phyloP scores from a whole-genome alignment of 2,329 filamentous ascomycete genomes.

The Phialocephala subalpina region DNA sequence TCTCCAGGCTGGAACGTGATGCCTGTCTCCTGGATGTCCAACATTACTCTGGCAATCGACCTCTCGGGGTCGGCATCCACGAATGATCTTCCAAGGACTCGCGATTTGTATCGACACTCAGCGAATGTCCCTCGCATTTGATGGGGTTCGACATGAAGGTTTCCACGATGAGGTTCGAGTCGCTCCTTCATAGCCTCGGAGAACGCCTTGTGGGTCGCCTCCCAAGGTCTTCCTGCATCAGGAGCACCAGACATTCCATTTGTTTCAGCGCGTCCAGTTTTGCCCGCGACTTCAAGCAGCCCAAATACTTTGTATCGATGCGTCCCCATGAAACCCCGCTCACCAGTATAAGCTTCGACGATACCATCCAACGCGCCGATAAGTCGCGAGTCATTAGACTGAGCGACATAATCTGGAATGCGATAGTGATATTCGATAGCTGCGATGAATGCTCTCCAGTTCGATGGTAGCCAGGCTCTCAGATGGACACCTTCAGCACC shows the following conservation, averaged over 20 bases:
- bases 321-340: slow-evolving; percentile 63
- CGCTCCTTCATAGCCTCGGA: slow-evolving; percentile 63
- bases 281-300: slow-evolving; percentile 60
- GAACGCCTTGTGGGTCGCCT: slow-evolving; percentile 59
- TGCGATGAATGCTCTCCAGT: slow-evolving; percentile 62
- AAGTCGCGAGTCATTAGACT: slow-evolving; percentile 57
- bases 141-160: slow-evolving; percentile 56
- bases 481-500: slow-evolving; percentile 60
- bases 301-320: slow-evolving; percentile 66
- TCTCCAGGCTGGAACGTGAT: slow-evolving; percentile 62
- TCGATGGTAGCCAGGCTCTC: slow-evolving; percentile 61
- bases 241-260: slow-evolving; percentile 58
- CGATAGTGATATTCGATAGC: slow-evolving; percentile 62
- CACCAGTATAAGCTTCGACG: slow-evolving; percentile 62
- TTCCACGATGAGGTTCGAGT: slow-evolving; percentile 57
- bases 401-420: slow-evolving; percentile 60
- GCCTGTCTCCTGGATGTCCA: slow-evolving; percentile 60
- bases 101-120: slow-evolving; percentile 59
- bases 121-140: slow-evolving; percentile 63
- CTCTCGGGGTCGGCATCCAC: slow-evolving; percentile 56
- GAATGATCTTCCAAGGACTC: slow-evolving; percentile 52
- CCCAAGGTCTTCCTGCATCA: slow-evolving; percentile 54
- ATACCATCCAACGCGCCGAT: slow-evolving; percentile 63
- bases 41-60: slow-evolving; percentile 57
- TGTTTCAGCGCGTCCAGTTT: slow-evolving; percentile 60